Evolutionary conservation across 805 yeast genomes (phyloP).

Genomic region (Millerago galiae): DNA sequence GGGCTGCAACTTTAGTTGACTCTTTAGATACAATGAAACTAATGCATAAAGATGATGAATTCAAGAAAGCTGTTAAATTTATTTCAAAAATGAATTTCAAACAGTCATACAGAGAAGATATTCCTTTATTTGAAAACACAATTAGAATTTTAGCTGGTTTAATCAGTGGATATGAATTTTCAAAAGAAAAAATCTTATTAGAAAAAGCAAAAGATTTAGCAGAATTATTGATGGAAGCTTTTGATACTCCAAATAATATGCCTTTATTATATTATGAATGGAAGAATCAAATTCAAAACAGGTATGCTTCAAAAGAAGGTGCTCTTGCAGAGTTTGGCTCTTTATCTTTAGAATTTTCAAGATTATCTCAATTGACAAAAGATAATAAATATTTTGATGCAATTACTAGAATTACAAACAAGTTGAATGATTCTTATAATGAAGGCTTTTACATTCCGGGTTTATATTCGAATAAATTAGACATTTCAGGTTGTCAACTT

Average conservation of each 20-base stretch:
- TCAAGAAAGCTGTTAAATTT: conserved; percentile 30
- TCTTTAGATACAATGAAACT: conserved; percentile 44
- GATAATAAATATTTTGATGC: conserved; percentile 45
- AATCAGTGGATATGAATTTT: conserved; percentile 45
- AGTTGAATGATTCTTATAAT: conserved; percentile 26
- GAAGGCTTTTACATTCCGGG: conserved; percentile 33
- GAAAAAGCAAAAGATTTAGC: conserved; percentile 40
- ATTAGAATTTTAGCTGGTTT: conserved; percentile 50
- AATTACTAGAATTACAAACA: conserved; percentile 37
- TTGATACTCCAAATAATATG: conserved; percentile 53
- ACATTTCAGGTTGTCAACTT: conserved; percentile 44
- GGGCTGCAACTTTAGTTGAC: conserved; percentile 47
- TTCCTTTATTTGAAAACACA: conserved; percentile 46
- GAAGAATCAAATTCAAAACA: conserved; percentile 29
- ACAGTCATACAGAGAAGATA: conserved; percentile 30
- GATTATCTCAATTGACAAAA: conserved; percentile 44
- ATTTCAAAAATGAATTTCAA: conserved; percentile 34
- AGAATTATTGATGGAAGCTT: conserved; percentile 43
- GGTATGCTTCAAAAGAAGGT: conserved; percentile 31
- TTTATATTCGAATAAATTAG: conserved; percentile 38
- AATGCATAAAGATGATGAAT: conserved; percentile 37
- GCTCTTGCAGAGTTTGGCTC: conserved; percentile 44
- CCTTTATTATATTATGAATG: conserved; percentile 43
- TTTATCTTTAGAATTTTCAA: conserved; percentile 44
- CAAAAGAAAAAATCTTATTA: conserved; percentile 29